These are phyloP conservation scores for Ophiosphaerella herpotricha DNA, from an alignment of 2,329 filamentous ascomycete species.

Conservation along the genomic window DNA sequence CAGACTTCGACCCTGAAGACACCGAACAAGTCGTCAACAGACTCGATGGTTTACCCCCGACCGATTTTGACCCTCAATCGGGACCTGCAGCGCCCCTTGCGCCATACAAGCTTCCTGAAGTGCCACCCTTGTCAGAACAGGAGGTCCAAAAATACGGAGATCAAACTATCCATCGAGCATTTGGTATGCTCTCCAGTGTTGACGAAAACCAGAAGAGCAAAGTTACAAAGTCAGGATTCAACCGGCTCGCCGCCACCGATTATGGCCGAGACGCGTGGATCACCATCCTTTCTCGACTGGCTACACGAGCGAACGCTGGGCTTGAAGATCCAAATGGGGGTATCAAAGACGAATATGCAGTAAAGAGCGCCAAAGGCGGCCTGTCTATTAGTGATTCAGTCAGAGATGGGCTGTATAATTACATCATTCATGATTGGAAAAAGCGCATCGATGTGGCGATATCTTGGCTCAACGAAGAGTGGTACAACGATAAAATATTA, in stretches of 20 bases:
- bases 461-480: constrained; percentile 94
- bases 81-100: constrained; percentile 55
- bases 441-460: constrained; percentile 87
- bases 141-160: constrained; percentile 75
- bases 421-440: constrained; percentile 90
- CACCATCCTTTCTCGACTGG: constrained; percentile 81
- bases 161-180: constrained; percentile 74
- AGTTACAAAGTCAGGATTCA: constrained; percentile 69
- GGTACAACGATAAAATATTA: constrained; percentile 84
- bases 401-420: constrained; percentile 79
- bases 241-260: constrained; percentile 79
- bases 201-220: constrained; percentile 65
- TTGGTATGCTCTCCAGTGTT: constrained; percentile 74
- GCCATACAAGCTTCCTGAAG: constrained; percentile 78
- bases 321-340: constrained; percentile 70
- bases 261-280: constrained; percentile 91
- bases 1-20: constrained; percentile 80
- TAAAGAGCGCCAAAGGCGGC: constrained; percentile 31
- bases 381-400: constrained; percentile 69
- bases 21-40: constrained; percentile 79
- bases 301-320: constrained; percentile 75
- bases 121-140: constrained; percentile 72
- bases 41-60: constrained; percentile 69
- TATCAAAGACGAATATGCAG: constrained; percentile 62
- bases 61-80: constrained; percentile 53